Evolutionary conservation across 345 rosid genomes (phyloP).

Genomic region (Luvunga scandens): DNA sequence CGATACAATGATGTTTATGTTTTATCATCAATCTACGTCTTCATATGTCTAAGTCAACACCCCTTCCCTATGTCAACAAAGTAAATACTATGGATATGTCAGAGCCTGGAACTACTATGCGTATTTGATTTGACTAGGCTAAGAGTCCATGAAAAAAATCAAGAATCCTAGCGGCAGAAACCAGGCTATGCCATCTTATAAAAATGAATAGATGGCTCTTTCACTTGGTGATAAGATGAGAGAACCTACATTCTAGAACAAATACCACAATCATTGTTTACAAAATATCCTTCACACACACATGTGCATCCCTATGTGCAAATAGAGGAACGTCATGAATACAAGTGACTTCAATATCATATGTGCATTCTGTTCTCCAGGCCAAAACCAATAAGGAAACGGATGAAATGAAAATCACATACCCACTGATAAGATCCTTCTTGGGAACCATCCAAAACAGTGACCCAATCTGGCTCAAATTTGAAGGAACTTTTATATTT

Average conservation of each 20-base stretch:
- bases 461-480: slow-evolving; percentile 57
- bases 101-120: background rate
- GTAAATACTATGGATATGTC: background rate
- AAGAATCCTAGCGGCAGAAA: background rate
- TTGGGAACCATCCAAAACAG: slow-evolving; percentile 90
- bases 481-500: slow-evolving; percentile 73
- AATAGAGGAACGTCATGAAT: background rate
- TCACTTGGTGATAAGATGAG: background rate
- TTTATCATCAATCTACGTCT: background rate
- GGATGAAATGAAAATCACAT: slow-evolving; percentile 24
- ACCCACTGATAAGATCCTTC: slow-evolving; percentile 99
- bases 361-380: background rate
- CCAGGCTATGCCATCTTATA: background rate
- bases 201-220: background rate
- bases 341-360: too few species aligned
- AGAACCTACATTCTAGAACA: background rate
- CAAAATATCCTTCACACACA: background rate
- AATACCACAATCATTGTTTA: background rate
- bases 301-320: background rate
- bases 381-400: background rate
- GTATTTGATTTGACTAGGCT: background rate
- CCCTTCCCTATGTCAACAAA: background rate
- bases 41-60: background rate
- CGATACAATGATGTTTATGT: background rate
- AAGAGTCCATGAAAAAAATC: background rate